Base-by-base conservation (phyloP, 257 asterid species). In the Nicotiana sylvestris region DNA sequence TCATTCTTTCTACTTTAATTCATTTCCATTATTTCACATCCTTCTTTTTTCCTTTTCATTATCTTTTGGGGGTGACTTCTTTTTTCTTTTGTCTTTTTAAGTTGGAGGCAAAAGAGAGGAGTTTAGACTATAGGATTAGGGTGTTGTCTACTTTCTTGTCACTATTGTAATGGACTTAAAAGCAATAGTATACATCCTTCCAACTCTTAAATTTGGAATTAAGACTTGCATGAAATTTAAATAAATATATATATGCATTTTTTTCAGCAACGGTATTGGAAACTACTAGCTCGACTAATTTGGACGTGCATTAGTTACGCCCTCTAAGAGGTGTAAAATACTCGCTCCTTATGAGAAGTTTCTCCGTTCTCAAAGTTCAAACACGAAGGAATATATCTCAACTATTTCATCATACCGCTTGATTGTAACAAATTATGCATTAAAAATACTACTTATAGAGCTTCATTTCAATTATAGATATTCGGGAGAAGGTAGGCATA, bases 1-100 rank as follows among this genome's bases (percentile, higher is more conserved):
- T 61, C 82, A 79, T 79, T 79, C 82, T 61, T 65, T 79, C 39
- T 61, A 65, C 82, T 79, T 79, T 79, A n/a, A 16, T 58, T 79
- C 53, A 68, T 27, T 35, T 21, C 60, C 49, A 32, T 35, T 68
- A 32, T 35, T 68, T 68, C 56, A 61, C 60, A 61, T 60, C 43
- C 27, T 37, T 39, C 82, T 21, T 25, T 60, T 78, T 61, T 3
- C 9, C 9, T 78, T 78, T n/a, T 37, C 37, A n/a, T 79, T 61
- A 51, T 61, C 74, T 61, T 29, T 46, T 35, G 51, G 57, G 70
- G 27, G 43, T n/a, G 82, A 56, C 55, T 17, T 33, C 64, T 74
- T 25, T 8, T 32, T 21, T 0, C 25, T 77, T 35, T 57, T 53
- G 5, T 53, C 18, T 17, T 18, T 55, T 56, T 32, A 56, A 35